These are phyloP conservation scores for Lactarius evosmus DNA, from an alignment of 768 basidiomycete genomes.

Conservation along the genomic window DNA sequence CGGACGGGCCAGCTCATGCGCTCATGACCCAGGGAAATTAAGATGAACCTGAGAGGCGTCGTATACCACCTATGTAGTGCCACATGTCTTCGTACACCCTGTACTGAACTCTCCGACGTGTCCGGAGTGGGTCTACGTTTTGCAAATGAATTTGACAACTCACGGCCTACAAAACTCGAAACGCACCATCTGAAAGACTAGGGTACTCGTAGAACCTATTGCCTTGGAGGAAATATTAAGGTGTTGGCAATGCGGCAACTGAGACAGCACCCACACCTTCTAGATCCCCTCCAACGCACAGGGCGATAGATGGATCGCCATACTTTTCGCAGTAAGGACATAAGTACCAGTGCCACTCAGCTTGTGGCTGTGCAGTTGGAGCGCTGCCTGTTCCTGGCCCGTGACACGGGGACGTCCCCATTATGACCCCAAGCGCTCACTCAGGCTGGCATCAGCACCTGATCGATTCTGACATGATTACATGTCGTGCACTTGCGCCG, in stretches of 20 bases:
- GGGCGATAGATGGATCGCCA: background rate
- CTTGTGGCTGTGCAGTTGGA: background rate
- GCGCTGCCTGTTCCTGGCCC: background rate
- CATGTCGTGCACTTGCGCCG: too few species aligned
- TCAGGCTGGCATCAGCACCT: too few species aligned
- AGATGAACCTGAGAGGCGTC: slow-evolving; percentile 25
- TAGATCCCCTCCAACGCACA: slow-evolving; percentile 18
- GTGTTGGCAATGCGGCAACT: background rate
- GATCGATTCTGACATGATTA: background rate
- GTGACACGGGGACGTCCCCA: too few species aligned
- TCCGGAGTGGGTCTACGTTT: slow-evolving; percentile 16
- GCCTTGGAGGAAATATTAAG: slow-evolving; percentile 9
- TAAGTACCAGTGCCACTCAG: slow-evolving; percentile 16
- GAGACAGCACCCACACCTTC: slow-evolving; percentile 15
- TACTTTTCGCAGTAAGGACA: background rate
- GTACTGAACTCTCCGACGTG: slow-evolving; percentile 23
- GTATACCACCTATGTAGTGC: slow-evolving; percentile 22
- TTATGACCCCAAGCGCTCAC: too few species aligned
- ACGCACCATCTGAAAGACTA: slow-evolving; percentile 23
- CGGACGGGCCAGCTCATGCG: slow-evolving; percentile 4
- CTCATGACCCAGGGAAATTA: background rate
- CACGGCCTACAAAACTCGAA: background rate
- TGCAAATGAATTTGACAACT: background rate
- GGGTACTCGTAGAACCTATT: slow-evolving; percentile 27
- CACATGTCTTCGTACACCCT: slow-evolving; percentile 25